Evolutionary conservation across 176 grass and related monocot species (phyloP).

Genomic region (Aegilops tauschii): DNA sequence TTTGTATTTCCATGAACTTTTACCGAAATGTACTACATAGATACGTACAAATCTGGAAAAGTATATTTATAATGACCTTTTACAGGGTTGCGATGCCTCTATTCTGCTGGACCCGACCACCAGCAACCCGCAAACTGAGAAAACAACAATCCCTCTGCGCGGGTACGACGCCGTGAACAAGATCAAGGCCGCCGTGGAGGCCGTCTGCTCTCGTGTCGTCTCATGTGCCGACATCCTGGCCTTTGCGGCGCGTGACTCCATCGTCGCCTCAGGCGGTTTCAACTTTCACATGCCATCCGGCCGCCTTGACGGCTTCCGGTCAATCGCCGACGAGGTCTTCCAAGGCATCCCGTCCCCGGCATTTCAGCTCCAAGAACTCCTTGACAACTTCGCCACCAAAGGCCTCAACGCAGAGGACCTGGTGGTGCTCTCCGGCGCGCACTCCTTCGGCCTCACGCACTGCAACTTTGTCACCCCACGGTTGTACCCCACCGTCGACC

Average conservation of each 20-base stretch:
- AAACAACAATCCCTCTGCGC: conserved; percentile 37
- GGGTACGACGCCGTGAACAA: conserved; percentile 40
- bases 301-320: conserved; percentile 47
- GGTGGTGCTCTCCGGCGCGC: conserved; percentile 56
- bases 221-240: conserved; percentile 70
- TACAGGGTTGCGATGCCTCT: conserved; percentile 55
- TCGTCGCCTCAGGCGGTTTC: conserved; percentile 21
- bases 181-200: conserved; percentile 43
- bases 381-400: conserved; percentile 27
- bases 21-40: too few species aligned
- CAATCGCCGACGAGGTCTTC: conserved; percentile 11
- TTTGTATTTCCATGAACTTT: too few species aligned
- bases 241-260: conserved; percentile 42
- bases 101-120: conserved; percentile 32
- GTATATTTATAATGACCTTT: not conserved
- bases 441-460: conserved; percentile 48
- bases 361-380: conserved; percentile 18
- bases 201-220: conserved; percentile 28
- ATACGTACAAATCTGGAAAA: not conserved
- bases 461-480: conserved; percentile 47
- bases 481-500: conserved; percentile 51
- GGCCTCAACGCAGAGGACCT: conserved; percentile 44
- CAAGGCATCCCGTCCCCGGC: conserved; percentile 17
- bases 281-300: conserved; percentile 48
- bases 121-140: conserved; percentile 38